Conservation (phyloP, 2,329 filamentous ascomycete species). For the Niveomyces coronatus region DNA sequence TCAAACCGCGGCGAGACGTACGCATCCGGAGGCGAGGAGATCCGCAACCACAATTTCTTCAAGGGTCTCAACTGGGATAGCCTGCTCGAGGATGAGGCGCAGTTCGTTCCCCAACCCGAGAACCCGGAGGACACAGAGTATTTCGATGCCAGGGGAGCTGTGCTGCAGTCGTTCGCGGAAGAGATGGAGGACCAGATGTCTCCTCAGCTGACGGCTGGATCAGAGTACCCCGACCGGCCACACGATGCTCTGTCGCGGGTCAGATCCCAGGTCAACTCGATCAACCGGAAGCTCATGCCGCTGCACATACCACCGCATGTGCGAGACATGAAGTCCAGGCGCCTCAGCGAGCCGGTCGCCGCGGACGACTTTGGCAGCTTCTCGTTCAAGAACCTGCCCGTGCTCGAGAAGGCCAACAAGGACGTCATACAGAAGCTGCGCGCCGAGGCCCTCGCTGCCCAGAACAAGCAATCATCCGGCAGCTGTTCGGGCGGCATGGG, state of each 20-base stretch:
- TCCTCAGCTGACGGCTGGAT: slow-evolving; percentile 58
- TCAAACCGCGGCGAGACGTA: slow-evolving; percentile 78
- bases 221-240: slow-evolving; percentile 77
- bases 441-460: slow-evolving; percentile 71
- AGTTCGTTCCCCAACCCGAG: slow-evolving; percentile 85
- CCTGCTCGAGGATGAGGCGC: slow-evolving; percentile 86
- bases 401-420: slow-evolving; percentile 96
- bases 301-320: slow-evolving; percentile 95
- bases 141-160: slow-evolving; percentile 86
- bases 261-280: slow-evolving; percentile 70
- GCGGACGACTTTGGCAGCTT: slow-evolving; percentile 94
- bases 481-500: slow-evolving; percentile 30
- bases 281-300: slow-evolving; percentile 88
- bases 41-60: slow-evolving; percentile 85
- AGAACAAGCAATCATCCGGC: slow-evolving; percentile 41
- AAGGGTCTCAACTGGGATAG: slow-evolving; percentile 79
- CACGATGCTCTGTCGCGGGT: slow-evolving; percentile 91
- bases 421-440: slow-evolving; percentile 95
- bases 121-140: slow-evolving; percentile 98
- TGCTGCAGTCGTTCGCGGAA: slow-evolving; percentile 82
- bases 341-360: slow-evolving; percentile 80
- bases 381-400: slow-evolving; percentile 92
- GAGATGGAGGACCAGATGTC: slow-evolving; percentile 86
- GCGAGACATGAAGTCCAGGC: slow-evolving; percentile 74
- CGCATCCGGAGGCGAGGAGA: slow-evolving; percentile 77